Conservation (phyloP, 139 green algal genomes). For the Chlamydomonas schloesseri region DNA sequence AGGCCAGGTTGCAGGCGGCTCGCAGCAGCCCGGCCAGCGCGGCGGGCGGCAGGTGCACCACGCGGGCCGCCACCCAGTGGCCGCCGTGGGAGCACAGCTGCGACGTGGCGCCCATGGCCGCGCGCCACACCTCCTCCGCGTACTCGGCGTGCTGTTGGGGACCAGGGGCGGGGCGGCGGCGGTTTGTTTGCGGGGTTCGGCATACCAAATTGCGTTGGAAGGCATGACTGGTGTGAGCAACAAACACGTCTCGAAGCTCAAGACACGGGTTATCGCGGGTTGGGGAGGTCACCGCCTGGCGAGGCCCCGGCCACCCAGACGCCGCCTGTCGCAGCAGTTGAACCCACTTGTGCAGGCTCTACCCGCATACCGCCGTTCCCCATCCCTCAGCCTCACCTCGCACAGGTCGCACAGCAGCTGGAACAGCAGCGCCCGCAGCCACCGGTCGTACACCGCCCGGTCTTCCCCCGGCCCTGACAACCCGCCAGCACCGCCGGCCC, state of each 20-base stretch:
- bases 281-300: too few relatives aligned
- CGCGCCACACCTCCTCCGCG: slow-evolving; percentile 69
- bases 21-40: slow-evolving; percentile 70
- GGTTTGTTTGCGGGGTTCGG: too few relatives aligned
- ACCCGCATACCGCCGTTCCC: too few relatives aligned
- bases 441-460: slow-evolving; percentile 49
- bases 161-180: too few relatives aligned
- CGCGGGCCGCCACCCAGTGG: slow-evolving; percentile 56
- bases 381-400: too few relatives aligned
- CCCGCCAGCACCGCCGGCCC: background rate
- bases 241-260: too few relatives aligned
- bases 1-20: slow-evolving; percentile 48
- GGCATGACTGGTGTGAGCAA: too few relatives aligned
- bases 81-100: slow-evolving; percentile 68
- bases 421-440: slow-evolving; percentile 80
- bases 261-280: too few relatives aligned
- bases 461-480: background rate
- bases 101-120: slow-evolving; percentile 74
- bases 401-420: slow-evolving; percentile 66
- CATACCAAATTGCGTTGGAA: too few relatives aligned
- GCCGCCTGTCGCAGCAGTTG: too few relatives aligned
- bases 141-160: slow-evolving; percentile 50
- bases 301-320: too few relatives aligned
- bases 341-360: too few relatives aligned
- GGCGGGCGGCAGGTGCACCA: slow-evolving; percentile 60